These are phyloP conservation scores for Fomitopsis schrenkii DNA, from an alignment of 1,284 basidiomycete species.

Conservation along the genomic window DNA sequence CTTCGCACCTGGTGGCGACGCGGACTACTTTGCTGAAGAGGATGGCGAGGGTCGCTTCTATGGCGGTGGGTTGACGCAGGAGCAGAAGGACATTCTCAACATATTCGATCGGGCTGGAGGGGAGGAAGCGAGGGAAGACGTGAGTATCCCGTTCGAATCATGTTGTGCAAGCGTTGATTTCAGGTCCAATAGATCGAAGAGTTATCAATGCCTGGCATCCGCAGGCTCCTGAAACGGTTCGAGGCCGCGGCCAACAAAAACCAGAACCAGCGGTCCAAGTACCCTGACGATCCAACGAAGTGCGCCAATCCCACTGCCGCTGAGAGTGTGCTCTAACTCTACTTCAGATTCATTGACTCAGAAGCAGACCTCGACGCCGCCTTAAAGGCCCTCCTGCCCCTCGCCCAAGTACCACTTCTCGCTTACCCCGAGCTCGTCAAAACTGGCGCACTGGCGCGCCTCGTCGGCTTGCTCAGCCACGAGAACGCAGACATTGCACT, in stretches of 20 bases:
- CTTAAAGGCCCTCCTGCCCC: conserved; percentile 80
- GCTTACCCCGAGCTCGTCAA: conserved; percentile 90
- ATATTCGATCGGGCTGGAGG: conserved; percentile 79
- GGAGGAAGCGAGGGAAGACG: conserved; percentile 64
- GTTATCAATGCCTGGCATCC: conserved; percentile 66
- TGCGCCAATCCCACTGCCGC: conserved; percentile 31
- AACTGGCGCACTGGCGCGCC: conserved; percentile 62
- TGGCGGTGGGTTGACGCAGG: conserved; percentile 84
- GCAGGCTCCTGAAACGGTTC: conserved; percentile 76
- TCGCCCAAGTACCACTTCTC: conserved; percentile 83
- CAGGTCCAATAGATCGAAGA: conserved; percentile 48
- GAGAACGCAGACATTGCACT: conserved; percentile 95
- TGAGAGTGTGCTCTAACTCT: conserved; percentile 1
- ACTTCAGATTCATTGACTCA: conserved; percentile 90
- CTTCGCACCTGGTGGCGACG: conserved; percentile 81
- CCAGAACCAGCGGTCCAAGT: conserved; percentile 91
- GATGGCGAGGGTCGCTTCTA: conserved; percentile 93
- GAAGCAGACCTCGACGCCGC: conserved; percentile 91
- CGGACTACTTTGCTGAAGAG: conserved; percentile 87
- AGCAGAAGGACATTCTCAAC: conserved; percentile 88
- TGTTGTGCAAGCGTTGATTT: conserved; percentile 5
- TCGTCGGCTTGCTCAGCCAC: conserved; percentile 85
- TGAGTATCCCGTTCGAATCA: conserved; percentile 33
- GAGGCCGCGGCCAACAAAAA: conserved; percentile 92
- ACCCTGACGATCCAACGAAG: conserved; percentile 88